Evolutionary conservation across 164 flowering plant species (phyloP).

Genomic region (Tinospora cordifolia): DNA sequence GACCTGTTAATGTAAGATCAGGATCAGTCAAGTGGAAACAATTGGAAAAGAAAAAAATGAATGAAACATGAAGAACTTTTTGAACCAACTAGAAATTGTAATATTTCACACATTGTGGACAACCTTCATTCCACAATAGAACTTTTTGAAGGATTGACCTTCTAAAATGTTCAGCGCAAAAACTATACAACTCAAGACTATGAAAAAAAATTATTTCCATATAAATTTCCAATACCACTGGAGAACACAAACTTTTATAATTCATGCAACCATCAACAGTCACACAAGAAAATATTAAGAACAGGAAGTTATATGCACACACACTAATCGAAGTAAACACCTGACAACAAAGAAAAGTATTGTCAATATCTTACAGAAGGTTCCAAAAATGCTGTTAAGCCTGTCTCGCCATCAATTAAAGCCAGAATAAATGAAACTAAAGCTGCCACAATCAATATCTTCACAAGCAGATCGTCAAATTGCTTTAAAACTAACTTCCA

Average conservation of each 20-base stretch:
- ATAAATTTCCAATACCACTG: too few species aligned
- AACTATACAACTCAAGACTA: too few species aligned
- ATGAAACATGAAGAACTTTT: not conserved
- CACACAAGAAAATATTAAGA: not conserved
- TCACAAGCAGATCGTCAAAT: conserved; percentile 97
- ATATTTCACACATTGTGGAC: not conserved
- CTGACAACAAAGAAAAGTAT: conserved; percentile 2
- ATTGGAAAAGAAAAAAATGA: not conserved
- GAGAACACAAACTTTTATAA: too few species aligned
- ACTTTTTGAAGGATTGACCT: too few species aligned
- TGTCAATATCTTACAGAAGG: conserved; percentile 62
- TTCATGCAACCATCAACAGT: too few species aligned
- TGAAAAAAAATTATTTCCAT: too few species aligned
- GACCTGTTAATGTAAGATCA: conserved; percentile 42
- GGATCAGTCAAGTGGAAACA: not conserved
- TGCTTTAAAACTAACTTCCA: conserved; percentile 94
- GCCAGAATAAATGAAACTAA: conserved; percentile 81
- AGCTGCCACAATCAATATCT: conserved; percentile 90
- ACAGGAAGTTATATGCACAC: not conserved
- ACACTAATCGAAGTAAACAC: not conserved
- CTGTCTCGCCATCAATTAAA: conserved; percentile 85
- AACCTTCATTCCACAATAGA: too few species aligned
- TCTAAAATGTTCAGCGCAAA: too few species aligned
- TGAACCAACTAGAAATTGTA: not conserved
- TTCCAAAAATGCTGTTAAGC: conserved; percentile 84